Percentiles rank a stretch among this genome's conserved stretches.
Conservation (phyloP, 2,329 filamentous ascomycete species). For the Ascochyta koolunga region DNA sequence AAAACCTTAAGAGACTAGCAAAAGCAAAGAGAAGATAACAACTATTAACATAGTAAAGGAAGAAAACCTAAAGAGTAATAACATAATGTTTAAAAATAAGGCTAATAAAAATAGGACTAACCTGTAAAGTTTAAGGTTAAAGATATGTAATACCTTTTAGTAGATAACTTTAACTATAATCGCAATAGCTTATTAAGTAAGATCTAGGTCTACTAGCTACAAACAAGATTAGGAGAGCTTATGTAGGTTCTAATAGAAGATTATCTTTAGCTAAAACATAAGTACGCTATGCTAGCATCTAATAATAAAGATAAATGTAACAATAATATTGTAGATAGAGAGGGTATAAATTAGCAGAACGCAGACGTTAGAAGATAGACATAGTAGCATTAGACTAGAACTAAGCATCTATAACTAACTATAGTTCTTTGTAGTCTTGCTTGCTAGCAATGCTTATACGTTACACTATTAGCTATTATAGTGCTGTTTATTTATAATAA, state of each 20-base stretch:
- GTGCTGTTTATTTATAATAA: background rate
- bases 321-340: no score
- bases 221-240: background rate
- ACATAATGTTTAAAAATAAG: background rate
- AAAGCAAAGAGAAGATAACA: constrained; percentile 3
- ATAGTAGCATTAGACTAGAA: no score
- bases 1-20: background rate
- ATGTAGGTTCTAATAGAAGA: background rate
- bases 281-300: background rate
- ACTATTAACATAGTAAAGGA: no score
- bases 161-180: background rate
- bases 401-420: no score
- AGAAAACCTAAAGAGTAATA: background rate
- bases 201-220: background rate
- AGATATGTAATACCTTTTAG: background rate
- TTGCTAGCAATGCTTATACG: background rate
- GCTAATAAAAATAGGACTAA: background rate
- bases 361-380: no score
- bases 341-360: no score
- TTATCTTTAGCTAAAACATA: background rate
- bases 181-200: background rate
- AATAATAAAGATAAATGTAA: no score
- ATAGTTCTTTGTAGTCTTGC: background rate
- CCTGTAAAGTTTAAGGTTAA: constrained; percentile 1
- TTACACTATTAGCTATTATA: background rate